These are phyloP conservation scores for Ramularia endophylla DNA, from an alignment of 2,329 filamentous ascomycete species.

Conservation along the genomic window DNA sequence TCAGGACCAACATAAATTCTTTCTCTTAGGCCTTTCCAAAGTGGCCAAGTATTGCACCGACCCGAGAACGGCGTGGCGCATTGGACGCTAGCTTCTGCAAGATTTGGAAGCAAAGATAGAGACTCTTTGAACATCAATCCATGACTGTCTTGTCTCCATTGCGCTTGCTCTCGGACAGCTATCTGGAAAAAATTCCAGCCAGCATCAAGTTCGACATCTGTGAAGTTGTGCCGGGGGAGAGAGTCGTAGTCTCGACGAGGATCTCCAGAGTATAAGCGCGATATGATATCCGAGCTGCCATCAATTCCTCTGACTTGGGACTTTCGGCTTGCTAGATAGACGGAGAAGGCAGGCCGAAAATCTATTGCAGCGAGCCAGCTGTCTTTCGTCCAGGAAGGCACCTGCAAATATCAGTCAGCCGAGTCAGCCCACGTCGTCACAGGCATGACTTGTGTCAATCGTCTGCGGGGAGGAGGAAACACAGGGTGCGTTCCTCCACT, in stretches of 20 bases:
- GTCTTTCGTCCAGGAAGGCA: slow-evolving; percentile 16
- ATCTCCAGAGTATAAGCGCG: slow-evolving; percentile 1
- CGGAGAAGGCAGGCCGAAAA: slow-evolving; percentile 7
- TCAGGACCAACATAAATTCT: slow-evolving; percentile 15
- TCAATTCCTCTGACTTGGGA: not conserved
- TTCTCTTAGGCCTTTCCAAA: slow-evolving; percentile 14
- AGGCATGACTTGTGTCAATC: too few relatives aligned
- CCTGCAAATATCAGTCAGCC: too few relatives aligned
- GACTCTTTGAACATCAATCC: slow-evolving; percentile 14
- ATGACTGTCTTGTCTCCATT: slow-evolving; percentile 13
- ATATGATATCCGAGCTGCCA: not conserved
- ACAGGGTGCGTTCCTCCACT: too few relatives aligned
- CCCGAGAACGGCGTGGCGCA: slow-evolving; percentile 11
- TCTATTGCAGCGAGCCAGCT: slow-evolving; percentile 8
- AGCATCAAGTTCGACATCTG: slow-evolving; percentile 9
- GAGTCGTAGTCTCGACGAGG: slow-evolving; percentile 11
- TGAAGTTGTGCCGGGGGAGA: slow-evolving; percentile 14
- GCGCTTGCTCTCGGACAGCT: slow-evolving; percentile 4
- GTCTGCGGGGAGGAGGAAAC: too few relatives aligned
- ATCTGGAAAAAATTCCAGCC: slow-evolving; percentile 9
- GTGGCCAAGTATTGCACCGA: slow-evolving; percentile 11
- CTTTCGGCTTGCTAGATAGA: slow-evolving; percentile 4
- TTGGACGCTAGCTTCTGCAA: slow-evolving; percentile 12
- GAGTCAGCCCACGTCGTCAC: too few relatives aligned
- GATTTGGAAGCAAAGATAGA: slow-evolving; percentile 18